Evolutionary conservation across 352 stramenopile species (phyloP).

Genomic region (Globisporangium polare): DNA sequence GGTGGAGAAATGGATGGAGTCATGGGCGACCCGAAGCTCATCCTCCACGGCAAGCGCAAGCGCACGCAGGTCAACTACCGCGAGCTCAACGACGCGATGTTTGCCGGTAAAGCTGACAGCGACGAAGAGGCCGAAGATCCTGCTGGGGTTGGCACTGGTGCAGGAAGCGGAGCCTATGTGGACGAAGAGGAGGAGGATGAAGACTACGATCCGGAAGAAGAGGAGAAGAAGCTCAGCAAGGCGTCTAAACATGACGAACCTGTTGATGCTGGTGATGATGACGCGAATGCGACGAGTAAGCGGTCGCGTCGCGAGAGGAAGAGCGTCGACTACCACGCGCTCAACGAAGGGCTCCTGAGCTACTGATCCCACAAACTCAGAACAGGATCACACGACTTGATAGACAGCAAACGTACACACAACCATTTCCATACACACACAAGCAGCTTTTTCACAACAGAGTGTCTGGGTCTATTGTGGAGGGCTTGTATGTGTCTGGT

Average conservation of each 20-base stretch:
- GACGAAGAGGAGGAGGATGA: constrained; percentile 16
- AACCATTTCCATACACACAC: not conserved
- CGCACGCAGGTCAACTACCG: constrained; percentile 76
- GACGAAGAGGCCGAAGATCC: constrained; percentile 38
- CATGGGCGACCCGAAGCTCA: constrained; percentile 29
- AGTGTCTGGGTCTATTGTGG: not conserved
- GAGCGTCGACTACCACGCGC: constrained; percentile 50
- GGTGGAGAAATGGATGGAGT: constrained; percentile 8
- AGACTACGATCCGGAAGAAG: constrained; percentile 8
- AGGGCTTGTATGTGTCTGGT: too few relatives aligned
- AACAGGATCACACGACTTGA: too few relatives aligned
- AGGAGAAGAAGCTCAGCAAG: not conserved
- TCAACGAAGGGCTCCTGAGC: constrained; percentile 49
- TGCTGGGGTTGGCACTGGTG: constrained; percentile 5
- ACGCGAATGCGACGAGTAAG: not conserved
- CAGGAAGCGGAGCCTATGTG: constrained; percentile 6
- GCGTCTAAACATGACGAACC: not conserved
- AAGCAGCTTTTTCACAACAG: not conserved
- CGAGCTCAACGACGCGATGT: constrained; percentile 76
- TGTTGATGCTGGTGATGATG: not conserved
- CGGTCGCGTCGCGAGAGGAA: constrained; percentile 25
- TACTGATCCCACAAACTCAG: constrained; percentile 12
- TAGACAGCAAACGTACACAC: not conserved
- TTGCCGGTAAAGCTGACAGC: constrained; percentile 55
- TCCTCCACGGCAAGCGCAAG: constrained; percentile 75